Conservation (phyloP, 495 filamentous ascomycete species). For the Aspergillus mulundensis region DNA sequence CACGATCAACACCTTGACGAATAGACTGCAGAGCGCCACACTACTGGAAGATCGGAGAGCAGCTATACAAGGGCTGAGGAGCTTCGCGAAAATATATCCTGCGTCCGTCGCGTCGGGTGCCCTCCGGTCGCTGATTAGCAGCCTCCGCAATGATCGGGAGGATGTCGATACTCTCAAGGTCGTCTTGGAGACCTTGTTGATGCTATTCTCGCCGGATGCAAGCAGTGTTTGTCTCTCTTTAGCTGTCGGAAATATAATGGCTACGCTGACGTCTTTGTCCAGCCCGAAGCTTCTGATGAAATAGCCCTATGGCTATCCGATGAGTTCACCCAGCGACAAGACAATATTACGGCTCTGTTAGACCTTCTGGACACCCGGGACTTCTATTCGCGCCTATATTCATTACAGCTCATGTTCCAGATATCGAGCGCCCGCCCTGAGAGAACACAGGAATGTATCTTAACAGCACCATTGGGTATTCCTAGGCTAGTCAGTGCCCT, state of each 20-base stretch:
- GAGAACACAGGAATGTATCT: conserved; percentile 92
- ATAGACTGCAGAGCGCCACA: conserved; percentile 79
- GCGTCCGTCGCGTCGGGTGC: conserved; percentile 94
- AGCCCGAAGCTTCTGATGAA: conserved; percentile 95
- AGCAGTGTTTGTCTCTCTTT: conserved; percentile 52
- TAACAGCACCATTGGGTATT: conserved; percentile 82
- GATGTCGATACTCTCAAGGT: conserved; percentile 96
- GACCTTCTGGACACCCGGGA: conserved; percentile 83
- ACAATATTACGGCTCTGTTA: conserved; percentile 89
- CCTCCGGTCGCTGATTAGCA: conserved; percentile 78
- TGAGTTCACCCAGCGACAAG: conserved; percentile 97
- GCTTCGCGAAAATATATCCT: conserved; percentile 93
- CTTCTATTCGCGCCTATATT: conserved; percentile 92
- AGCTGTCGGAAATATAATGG: neutral
- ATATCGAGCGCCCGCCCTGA: conserved; percentile 84
- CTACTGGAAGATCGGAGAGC: conserved; percentile 90
- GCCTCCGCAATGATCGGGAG: conserved; percentile 80
- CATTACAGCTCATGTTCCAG: conserved; percentile 81
- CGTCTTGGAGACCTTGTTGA: conserved; percentile 88
- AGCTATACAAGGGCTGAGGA: conserved; percentile 86
- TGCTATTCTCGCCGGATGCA: conserved; percentile 79
- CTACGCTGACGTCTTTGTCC: conserved; percentile 26
- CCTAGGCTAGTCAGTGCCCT: conserved; percentile 78
- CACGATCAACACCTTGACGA: conserved; percentile 84
- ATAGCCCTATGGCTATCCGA: conserved; percentile 96